These are phyloP conservation scores for Coniochaeta sp. DNA, from an alignment of 2,329 filamentous ascomycete genomes.

Conservation along the genomic window DNA sequence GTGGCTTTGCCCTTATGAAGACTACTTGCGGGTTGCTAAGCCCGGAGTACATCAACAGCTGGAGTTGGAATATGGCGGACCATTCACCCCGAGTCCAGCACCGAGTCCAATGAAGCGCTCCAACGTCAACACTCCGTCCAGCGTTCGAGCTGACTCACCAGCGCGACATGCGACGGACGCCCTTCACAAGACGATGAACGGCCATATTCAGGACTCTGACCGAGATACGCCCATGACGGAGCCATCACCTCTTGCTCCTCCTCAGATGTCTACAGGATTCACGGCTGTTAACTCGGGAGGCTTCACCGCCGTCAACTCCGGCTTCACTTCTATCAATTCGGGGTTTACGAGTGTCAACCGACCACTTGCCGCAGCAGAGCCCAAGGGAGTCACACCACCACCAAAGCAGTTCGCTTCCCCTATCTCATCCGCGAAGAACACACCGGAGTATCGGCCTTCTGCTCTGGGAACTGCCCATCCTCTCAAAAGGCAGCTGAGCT, in stretches of 20 bases:
- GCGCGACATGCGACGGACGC: conserved; percentile 48
- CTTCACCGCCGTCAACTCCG: conserved; percentile 53
- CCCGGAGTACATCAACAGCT: conserved; percentile 95
- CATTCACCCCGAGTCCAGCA: conserved; percentile 69
- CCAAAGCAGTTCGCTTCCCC: conserved; percentile 57
- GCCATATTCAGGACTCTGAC: conserved; percentile 36
- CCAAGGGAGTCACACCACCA: conserved; percentile 55
- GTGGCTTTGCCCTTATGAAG: conserved; percentile 95
- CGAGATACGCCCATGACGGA: conserved; percentile 42
- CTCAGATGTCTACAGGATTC: conserved; percentile 15
- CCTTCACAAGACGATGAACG: conserved; percentile 41
- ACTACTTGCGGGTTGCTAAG: conserved; percentile 84
- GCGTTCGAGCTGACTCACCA: conserved; percentile 59
- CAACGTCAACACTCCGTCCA: conserved; percentile 50
- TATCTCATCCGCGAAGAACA: conserved; percentile 54
- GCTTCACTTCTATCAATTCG: conserved; percentile 68
- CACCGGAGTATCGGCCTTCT: conserved; percentile 56
- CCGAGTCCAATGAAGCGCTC: conserved; percentile 65
- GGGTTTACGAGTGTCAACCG: conserved; percentile 63
- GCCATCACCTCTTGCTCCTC: conserved; percentile 28
- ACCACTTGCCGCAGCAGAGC: conserved; percentile 27
- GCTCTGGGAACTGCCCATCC: conserved; percentile 47
- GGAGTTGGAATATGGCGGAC: conserved; percentile 87
- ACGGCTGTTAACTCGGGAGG: conserved; percentile 37
- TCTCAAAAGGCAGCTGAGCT: conserved; percentile 72